phyloP scores from a whole-genome alignment of 225 moss, liverwort and hornwort genomes.

The Polytrichum commune region DNA sequence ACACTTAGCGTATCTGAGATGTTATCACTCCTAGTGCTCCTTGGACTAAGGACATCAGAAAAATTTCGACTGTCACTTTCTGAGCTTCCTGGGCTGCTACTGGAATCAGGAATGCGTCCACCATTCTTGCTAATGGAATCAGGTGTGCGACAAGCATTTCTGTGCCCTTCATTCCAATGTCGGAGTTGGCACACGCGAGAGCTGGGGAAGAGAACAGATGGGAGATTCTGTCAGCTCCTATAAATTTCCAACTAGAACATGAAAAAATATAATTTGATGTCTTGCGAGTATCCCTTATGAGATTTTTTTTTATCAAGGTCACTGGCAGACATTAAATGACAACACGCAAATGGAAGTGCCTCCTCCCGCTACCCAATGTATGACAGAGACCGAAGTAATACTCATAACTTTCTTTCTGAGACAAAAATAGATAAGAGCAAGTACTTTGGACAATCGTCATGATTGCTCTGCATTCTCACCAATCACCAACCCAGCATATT shows the following conservation, averaged over 20 bases:
- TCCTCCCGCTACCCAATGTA: not conserved
- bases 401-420: not conserved
- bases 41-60: slow-evolving; percentile 54
- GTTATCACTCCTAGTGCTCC: slow-evolving; percentile 52
- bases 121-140: slow-evolving; percentile 39
- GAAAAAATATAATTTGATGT: not conserved
- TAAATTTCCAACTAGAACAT: not conserved
- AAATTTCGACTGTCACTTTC: slow-evolving; percentile 45
- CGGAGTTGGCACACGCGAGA: slow-evolving; percentile 69
- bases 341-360: not conserved
- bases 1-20: slow-evolving; percentile 17
- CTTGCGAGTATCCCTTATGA: not conserved
- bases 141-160: slow-evolving; percentile 58
- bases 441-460: not conserved
- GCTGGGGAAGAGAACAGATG: slow-evolving; percentile 35
- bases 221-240: not conserved
- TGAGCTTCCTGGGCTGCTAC: slow-evolving; percentile 63
- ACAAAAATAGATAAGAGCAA: not conserved
- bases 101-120: slow-evolving; percentile 29
- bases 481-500: not conserved
- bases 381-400: not conserved
- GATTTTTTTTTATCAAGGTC: not conserved
- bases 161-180: slow-evolving; percentile 85
- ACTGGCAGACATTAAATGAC: not conserved
- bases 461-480: not conserved